These are phyloP conservation scores for Hymenoscyphus linearis DNA, from an alignment of 2,329 filamentous ascomycete species.

Conservation along the genomic window DNA sequence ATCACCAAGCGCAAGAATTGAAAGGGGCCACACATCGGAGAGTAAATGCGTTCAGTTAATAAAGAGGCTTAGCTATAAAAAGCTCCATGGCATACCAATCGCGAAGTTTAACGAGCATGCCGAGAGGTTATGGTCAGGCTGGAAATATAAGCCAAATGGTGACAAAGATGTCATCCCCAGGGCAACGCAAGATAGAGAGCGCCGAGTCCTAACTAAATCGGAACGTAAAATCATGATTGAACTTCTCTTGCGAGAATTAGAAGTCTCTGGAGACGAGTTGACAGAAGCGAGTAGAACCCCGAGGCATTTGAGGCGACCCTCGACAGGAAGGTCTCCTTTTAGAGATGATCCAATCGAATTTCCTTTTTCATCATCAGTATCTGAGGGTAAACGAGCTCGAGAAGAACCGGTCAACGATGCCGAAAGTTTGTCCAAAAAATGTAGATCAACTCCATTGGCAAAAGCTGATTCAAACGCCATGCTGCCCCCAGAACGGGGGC, in stretches of 20 bases:
- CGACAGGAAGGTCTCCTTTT: neutral
- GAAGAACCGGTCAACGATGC: neutral
- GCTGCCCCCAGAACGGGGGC: constrained; percentile 1
- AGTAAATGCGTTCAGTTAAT: constrained; percentile 9
- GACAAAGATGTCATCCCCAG: constrained; percentile 13
- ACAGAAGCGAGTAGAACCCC: neutral
- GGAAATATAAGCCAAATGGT: constrained; percentile 13
- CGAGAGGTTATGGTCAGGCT: neutral
- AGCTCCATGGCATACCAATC: neutral
- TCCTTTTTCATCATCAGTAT: neutral
- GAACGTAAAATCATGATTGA: constrained; percentile 6
- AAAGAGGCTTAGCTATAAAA: constrained; percentile 1
- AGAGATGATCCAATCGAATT: constrained; percentile 7
- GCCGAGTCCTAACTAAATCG: neutral
- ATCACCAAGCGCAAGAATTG: constrained; percentile 4
- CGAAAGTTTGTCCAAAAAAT: neutral
- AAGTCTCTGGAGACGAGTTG: neutral
- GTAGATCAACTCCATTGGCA: neutral
- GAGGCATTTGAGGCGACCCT: neutral
- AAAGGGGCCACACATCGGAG: neutral
- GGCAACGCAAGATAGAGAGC: neutral
- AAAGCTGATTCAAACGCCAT: neutral
- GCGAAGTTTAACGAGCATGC: constrained; percentile 7
- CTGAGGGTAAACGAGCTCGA: neutral
- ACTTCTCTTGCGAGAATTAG: neutral